A percentile compares a stretch with the other conserved stretches of the same genome.
phyloP scores from a whole-genome alignment of 1,284 basidiomycete species.

The Irpex sp. region DNA sequence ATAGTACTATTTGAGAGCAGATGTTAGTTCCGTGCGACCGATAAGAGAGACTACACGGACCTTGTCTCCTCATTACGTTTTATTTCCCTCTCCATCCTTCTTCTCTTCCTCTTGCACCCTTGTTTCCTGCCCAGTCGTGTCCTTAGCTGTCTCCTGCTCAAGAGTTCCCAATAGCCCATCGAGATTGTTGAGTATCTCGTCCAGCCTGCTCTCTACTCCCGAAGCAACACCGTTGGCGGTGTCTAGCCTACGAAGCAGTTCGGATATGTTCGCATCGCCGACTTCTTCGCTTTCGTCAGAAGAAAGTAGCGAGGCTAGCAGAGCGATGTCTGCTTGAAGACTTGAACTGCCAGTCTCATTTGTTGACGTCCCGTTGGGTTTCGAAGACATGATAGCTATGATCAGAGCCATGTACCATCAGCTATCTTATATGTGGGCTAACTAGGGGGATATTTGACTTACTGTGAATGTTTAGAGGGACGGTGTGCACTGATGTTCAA shows the following conservation, averaged over 20 bases:
- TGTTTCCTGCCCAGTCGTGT: not conserved
- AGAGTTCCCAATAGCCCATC: conserved; percentile 47
- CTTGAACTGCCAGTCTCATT: not conserved
- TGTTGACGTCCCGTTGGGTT: not conserved
- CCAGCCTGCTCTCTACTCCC: conserved; percentile 52
- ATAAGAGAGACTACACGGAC: not conserved
- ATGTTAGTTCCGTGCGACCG: not conserved
- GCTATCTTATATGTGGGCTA: not conserved
- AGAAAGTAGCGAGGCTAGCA: conserved; percentile 31
- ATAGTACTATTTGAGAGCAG: not conserved
- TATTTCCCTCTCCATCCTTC: not conserved
- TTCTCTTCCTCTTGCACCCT: not conserved
- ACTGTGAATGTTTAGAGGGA: too few relatives aligned
- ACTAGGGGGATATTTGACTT: too few relatives aligned
- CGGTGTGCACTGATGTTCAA: too few relatives aligned
- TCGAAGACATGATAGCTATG: not conserved
- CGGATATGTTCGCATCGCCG: conserved; percentile 25
- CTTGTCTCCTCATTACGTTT: not conserved
- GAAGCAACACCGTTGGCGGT: conserved; percentile 48
- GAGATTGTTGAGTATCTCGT: conserved; percentile 49
- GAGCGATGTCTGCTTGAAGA: conserved; percentile 25
- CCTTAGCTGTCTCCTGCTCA: conserved; percentile 19
- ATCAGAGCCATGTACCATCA: not conserved
- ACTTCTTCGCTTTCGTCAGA: conserved; percentile 18
- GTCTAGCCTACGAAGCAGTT: conserved; percentile 45